Percentiles rank a stretch among this genome's conserved stretches.
Conservation (phyloP, 2,329 filamentous ascomycete genomes). For the Fragosphaeria purpurea region DNA sequence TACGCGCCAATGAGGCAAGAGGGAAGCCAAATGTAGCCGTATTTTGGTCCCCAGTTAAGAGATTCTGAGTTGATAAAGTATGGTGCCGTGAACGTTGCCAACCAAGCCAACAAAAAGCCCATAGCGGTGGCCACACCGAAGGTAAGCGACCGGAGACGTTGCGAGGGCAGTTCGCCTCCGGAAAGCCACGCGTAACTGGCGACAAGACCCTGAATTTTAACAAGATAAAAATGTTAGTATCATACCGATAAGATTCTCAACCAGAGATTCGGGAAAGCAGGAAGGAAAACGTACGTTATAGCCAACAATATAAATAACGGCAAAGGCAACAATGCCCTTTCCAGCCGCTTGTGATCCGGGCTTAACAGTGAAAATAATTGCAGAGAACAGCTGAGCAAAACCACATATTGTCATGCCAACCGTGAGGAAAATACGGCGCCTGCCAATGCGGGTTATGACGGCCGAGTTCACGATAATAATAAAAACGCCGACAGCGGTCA, state of each 20-base stretch:
- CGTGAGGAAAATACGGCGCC: slow-evolving; percentile 42
- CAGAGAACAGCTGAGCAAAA: slow-evolving; percentile 43
- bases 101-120: slow-evolving; percentile 46
- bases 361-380: slow-evolving; percentile 38
- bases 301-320: slow-evolving; percentile 41
- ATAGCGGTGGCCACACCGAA: slow-evolving; percentile 45
- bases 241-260: too few species aligned
- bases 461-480: slow-evolving; percentile 43
- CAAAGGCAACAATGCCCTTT: slow-evolving; percentile 41
- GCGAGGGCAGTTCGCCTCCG: slow-evolving; percentile 46
- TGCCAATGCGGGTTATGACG: slow-evolving; percentile 42
- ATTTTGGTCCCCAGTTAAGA: slow-evolving; percentile 47
- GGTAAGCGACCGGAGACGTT: slow-evolving; percentile 45
- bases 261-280: background rate
- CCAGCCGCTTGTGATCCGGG: slow-evolving; percentile 27
- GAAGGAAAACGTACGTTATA: slow-evolving; percentile 31
- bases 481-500: slow-evolving; percentile 42
- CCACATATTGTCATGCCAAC: slow-evolving; percentile 41
- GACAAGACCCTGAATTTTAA: slow-evolving; percentile 29
- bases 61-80: slow-evolving; percentile 48
- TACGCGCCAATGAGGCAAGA: slow-evolving; percentile 23
- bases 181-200: slow-evolving; percentile 47
- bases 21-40: slow-evolving; percentile 45
- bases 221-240: background rate
- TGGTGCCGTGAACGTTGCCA: slow-evolving; percentile 47